Percentiles rank a stretch among this genome's conserved stretches.
These are phyloP conservation scores for Aspergillus eucalypticola DNA, from an alignment of 2,329 filamentous ascomycete species.

Conservation along the genomic window DNA sequence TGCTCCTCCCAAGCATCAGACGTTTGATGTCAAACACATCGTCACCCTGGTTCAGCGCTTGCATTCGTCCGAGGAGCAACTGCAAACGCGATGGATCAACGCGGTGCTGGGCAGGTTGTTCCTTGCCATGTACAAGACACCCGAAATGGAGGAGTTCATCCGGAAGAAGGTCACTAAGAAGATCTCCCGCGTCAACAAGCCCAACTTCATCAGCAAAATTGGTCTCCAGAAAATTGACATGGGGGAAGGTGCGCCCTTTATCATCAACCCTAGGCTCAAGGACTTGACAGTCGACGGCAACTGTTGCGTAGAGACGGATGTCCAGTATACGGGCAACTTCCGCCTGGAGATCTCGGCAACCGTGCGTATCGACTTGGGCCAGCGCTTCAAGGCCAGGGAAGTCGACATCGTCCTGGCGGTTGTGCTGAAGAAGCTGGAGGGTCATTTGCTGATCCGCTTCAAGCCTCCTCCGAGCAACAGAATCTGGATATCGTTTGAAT, in stretches of 20 bases:
- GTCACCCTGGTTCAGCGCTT: slow-evolving; percentile 86
- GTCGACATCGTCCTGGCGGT: slow-evolving; percentile 87
- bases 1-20: slow-evolving; percentile 66
- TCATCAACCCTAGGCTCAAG: slow-evolving; percentile 84
- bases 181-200: slow-evolving; percentile 89
- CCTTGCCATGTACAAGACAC: slow-evolving; percentile 80
- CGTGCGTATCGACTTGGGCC: slow-evolving; percentile 84
- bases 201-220: slow-evolving; percentile 83
- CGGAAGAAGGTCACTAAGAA: slow-evolving; percentile 91
- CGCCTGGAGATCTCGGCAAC: slow-evolving; percentile 89
- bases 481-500: slow-evolving; percentile 92
- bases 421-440: slow-evolving; percentile 79
- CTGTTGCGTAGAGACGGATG: slow-evolving; percentile 79
- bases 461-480: slow-evolving; percentile 96
- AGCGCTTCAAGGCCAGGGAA: slow-evolving; percentile 84
- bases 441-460: slow-evolving; percentile 79
- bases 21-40: slow-evolving; percentile 82
- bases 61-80: slow-evolving; percentile 86
- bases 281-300: slow-evolving; percentile 92
- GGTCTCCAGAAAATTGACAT: slow-evolving; percentile 80
- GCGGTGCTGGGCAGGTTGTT: slow-evolving; percentile 87
- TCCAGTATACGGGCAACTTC: slow-evolving; percentile 87
- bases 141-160: slow-evolving; percentile 75
- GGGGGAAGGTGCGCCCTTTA: slow-evolving; percentile 80
- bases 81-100: slow-evolving; percentile 92